These are phyloP conservation scores for Fusarium mangiferae DNA, from an alignment of 2,329 filamentous ascomycete genomes.

Conservation along the genomic window DNA sequence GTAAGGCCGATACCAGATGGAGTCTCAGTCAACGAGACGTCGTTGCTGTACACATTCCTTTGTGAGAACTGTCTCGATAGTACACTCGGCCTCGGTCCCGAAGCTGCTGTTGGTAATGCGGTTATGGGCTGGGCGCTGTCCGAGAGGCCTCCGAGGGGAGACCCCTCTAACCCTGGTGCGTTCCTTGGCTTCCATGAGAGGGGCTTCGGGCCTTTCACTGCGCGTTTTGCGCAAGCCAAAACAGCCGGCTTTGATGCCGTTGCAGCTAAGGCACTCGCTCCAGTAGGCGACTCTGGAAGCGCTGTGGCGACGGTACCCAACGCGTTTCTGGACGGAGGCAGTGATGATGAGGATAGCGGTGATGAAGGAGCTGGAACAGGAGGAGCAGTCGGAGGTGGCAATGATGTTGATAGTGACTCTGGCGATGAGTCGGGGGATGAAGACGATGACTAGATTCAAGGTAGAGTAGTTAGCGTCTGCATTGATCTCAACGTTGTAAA, in stretches of 20 bases:
- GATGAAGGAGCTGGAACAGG: background rate
- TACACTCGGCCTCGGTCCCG: background rate
- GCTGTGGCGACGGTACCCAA: background rate
- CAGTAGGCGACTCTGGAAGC: background rate
- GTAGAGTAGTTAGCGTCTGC: fast-evolving
- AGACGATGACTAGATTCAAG: background rate
- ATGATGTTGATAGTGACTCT: background rate
- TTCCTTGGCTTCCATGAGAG: conserved; percentile 6
- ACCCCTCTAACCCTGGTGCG: background rate
- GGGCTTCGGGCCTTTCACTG: background rate
- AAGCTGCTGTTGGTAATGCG: background rate
- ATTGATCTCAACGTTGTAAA: background rate
- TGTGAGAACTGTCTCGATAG: conserved; percentile 11
- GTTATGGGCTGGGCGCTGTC: conserved; percentile 15
- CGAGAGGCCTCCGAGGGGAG: background rate
- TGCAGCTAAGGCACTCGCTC: background rate
- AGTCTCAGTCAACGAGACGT: background rate
- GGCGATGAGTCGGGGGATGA: background rate
- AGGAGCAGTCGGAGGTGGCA: background rate
- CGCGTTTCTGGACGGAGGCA: background rate
- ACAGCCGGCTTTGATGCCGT: background rate
- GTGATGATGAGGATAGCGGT: background rate
- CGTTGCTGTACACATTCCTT: background rate
- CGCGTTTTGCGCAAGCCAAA: background rate
- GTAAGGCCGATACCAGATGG: conserved; percentile 7